Conservation (phyloP, 192 early-diverging fungal species). For the Rhizophagus clarus region DNA sequence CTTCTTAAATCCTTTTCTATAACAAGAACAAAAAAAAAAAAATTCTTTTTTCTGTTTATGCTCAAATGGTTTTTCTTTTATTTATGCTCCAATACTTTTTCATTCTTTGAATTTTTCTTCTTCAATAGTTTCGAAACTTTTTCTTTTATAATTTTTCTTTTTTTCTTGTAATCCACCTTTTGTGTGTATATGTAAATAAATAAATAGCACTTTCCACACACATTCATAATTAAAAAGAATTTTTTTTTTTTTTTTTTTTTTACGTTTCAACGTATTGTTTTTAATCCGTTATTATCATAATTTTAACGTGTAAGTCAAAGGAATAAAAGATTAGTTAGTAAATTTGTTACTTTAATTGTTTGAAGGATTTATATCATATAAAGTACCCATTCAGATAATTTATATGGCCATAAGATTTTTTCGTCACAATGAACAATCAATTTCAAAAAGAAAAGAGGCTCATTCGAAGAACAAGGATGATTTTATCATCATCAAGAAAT, state of each 20-base stretch:
- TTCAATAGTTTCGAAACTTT: too few relatives aligned
- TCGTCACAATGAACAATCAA: background rate
- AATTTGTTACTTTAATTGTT: background rate
- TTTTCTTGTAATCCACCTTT: too few relatives aligned
- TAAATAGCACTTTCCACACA: too few relatives aligned
- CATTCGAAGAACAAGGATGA: constrained; percentile 25
- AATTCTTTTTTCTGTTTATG: too few relatives aligned
- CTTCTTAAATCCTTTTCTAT: too few relatives aligned
- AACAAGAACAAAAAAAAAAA: too few relatives aligned
- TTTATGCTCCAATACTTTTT: too few relatives aligned
- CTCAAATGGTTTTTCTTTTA: too few relatives aligned
- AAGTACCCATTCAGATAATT: background rate
- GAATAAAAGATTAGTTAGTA: background rate
- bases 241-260: background rate
- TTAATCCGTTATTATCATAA: background rate
- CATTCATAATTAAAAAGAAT: too few relatives aligned
- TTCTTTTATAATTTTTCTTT: too few relatives aligned
- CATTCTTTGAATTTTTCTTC: too few relatives aligned
- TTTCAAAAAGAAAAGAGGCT: background rate
- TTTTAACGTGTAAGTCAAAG: background rate
- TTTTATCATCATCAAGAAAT: constrained; percentile 11
- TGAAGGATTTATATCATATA: background rate
- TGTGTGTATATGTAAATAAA: too few relatives aligned
- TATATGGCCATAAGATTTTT: background rate
- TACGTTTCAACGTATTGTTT: background rate